These are phyloP conservation scores for Volutella citrinella DNA, from an alignment of 2,329 filamentous ascomycete genomes.

Conservation along the genomic window DNA sequence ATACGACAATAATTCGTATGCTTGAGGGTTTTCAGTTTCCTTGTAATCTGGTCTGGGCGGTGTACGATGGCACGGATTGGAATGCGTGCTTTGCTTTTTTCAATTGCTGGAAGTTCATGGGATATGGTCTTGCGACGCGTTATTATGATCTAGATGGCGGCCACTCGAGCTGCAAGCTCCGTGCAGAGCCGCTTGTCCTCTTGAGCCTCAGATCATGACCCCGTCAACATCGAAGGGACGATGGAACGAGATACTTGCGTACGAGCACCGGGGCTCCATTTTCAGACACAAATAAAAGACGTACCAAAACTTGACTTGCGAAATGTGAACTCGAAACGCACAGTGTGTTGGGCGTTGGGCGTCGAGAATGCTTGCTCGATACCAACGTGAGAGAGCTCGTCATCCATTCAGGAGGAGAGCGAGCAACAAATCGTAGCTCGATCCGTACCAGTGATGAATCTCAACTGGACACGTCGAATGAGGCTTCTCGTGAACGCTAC, in stretches of 20 bases:
- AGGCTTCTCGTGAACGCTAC: too few relatives aligned
- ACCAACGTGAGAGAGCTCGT: too few relatives aligned
- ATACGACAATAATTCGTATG: slow-evolving; percentile 8
- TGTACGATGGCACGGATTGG: slow-evolving; percentile 41
- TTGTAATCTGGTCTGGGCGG: slow-evolving; percentile 38
- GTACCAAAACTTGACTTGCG: slow-evolving; percentile 10
- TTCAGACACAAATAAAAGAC: slow-evolving; percentile 18
- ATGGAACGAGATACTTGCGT: slow-evolving; percentile 28
- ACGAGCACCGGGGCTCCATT: slow-evolving; percentile 23
- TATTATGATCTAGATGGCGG: slow-evolving; percentile 31
- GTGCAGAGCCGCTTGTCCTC: slow-evolving; percentile 15
- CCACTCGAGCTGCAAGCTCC: slow-evolving; percentile 23
- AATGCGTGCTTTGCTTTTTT: slow-evolving; percentile 33
- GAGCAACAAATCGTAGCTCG: too few relatives aligned
- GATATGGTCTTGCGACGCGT: slow-evolving; percentile 31
- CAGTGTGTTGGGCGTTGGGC: too few relatives aligned
- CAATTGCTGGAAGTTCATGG: slow-evolving; percentile 31
- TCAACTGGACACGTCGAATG: too few relatives aligned
- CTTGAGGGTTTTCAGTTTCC: slow-evolving; percentile 18
- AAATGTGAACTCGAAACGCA: background rate
- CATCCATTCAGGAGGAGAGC: too few relatives aligned
- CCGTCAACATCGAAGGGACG: slow-evolving; percentile 19
- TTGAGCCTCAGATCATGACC: slow-evolving; percentile 24
- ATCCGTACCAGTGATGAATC: too few relatives aligned
- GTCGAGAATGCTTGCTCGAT: too few relatives aligned